Percentiles rank a stretch among this genome's conserved stretches.
These are phyloP conservation scores for Iberis pinnata DNA, from an alignment of 345 rosid species.

Conservation along the genomic window DNA sequence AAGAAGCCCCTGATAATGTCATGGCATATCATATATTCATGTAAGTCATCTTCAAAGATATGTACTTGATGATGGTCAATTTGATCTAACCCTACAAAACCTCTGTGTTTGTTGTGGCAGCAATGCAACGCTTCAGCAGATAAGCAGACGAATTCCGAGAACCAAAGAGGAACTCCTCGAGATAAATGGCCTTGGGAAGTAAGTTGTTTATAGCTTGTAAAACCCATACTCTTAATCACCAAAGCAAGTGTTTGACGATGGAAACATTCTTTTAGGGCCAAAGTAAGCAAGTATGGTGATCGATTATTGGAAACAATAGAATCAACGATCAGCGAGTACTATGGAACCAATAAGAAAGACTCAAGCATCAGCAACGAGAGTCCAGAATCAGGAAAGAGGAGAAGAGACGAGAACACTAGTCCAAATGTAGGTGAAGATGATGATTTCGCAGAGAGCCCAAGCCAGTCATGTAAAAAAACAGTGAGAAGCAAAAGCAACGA, in stretches of 20 bases:
- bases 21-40: constrained; percentile 91
- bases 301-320: constrained; percentile 78
- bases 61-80: constrained; percentile 12
- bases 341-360: constrained; percentile 41
- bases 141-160: constrained; percentile 74
- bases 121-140: constrained; percentile 65
- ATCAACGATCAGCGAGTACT: constrained; percentile 50
- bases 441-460: constrained; percentile 57
- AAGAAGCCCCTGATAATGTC: constrained; percentile 79
- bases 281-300: constrained; percentile 73
- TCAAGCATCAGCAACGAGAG: constrained; percentile 55
- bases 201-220: constrained; percentile 34
- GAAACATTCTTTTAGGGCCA: constrained; percentile 43
- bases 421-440: constrained; percentile 36
- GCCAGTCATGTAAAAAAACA: constrained; percentile 57
- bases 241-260: neutral
- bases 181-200: constrained; percentile 91
- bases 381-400: constrained; percentile 58
- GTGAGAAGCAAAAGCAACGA: constrained; percentile 26
- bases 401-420: constrained; percentile 49
- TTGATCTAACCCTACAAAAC: neutral
- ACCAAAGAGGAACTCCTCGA: constrained; percentile 91
- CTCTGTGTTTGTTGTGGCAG: constrained; percentile 33
- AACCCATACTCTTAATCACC: constrained; percentile 2
- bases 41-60: constrained; percentile 36